Conservation (phyloP, 345 rosid species). For the Arabidopsis thaliana region DNA sequence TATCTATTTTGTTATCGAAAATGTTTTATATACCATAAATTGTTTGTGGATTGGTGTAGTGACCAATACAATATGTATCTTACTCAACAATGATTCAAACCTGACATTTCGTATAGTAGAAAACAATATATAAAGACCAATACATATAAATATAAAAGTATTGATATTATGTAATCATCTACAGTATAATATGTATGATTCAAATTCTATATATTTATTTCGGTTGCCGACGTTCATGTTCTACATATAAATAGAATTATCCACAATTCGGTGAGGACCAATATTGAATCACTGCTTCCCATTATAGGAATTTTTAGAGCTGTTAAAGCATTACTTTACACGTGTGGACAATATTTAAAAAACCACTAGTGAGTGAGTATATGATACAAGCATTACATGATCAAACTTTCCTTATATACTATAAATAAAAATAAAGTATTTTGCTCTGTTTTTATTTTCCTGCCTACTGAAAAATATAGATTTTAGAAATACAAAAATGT, state of each 20-base stretch:
- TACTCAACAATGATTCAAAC: background rate
- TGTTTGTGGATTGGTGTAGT: slow-evolving; percentile 8
- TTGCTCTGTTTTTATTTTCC: background rate
- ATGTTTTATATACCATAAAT: background rate
- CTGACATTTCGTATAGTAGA: background rate
- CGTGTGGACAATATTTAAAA: slow-evolving; percentile 2
- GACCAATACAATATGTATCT: background rate
- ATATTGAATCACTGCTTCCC: slow-evolving; percentile 26
- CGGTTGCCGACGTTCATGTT: background rate
- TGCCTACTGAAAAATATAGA: background rate
- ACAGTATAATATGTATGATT: background rate
- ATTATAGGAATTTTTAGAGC: slow-evolving; percentile 30
- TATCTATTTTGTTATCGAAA: background rate
- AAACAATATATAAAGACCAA: background rate
- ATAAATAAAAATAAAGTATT: background rate
- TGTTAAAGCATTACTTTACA: slow-evolving; percentile 38
- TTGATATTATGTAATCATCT: background rate
- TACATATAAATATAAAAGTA: background rate
- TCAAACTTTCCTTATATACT: background rate
- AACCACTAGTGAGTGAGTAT: slow-evolving; percentile 7
- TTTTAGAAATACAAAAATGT: background rate
- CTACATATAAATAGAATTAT: slow-evolving; percentile 2
- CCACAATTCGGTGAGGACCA: slow-evolving; percentile 19
- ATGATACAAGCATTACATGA: slow-evolving; percentile 9
- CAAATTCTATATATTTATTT: background rate